Percentiles rank a stretch among this genome's conserved stretches.
Evolutionary conservation across 768 basidiomycete genomes (phyloP).

Genomic region (Lactarius vividus): DNA sequence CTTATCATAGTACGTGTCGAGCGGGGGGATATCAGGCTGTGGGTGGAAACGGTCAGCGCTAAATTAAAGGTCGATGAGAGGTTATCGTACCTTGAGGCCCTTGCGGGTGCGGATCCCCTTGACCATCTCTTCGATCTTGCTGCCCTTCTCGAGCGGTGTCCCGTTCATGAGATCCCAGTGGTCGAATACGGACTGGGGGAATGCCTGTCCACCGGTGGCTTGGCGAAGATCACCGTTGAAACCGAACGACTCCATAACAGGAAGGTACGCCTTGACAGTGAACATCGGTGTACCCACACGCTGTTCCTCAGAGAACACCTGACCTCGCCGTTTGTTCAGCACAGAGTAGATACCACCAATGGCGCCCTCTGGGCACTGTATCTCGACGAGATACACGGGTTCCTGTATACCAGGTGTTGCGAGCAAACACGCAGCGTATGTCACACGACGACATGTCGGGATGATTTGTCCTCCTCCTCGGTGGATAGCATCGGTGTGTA

Average conservation of each 20-base stretch:
- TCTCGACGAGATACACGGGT: slow-evolving; percentile 96
- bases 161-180: slow-evolving; percentile 88
- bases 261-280: slow-evolving; percentile 96
- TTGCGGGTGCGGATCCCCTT: slow-evolving; percentile 83
- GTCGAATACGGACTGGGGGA: slow-evolving; percentile 94
- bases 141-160: slow-evolving; percentile 83
- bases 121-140: slow-evolving; percentile 86
- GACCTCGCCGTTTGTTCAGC: slow-evolving; percentile 95
- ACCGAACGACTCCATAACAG: slow-evolving; percentile 90
- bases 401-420: slow-evolving; percentile 92
- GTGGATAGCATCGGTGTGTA: slow-evolving; percentile 98
- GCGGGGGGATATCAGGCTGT: slow-evolving; percentile 81
- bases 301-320: slow-evolving; percentile 98
- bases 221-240: slow-evolving; percentile 96
- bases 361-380: slow-evolving; percentile 95
- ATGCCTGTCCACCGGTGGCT: slow-evolving; percentile 94
- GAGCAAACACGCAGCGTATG: slow-evolving; percentile 93
- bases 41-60: slow-evolving; percentile 15
- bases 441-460: slow-evolving; percentile 93
- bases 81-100: slow-evolving; percentile 75
- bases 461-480: slow-evolving; percentile 99
- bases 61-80: slow-evolving; percentile 17
- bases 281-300: slow-evolving; percentile 98
- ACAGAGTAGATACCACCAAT: slow-evolving; percentile 96
- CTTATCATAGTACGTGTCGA: slow-evolving; percentile 95